Evolutionary conservation across 257 asterid species (phyloP).

Genomic region (Solanum appendiculatum): DNA sequence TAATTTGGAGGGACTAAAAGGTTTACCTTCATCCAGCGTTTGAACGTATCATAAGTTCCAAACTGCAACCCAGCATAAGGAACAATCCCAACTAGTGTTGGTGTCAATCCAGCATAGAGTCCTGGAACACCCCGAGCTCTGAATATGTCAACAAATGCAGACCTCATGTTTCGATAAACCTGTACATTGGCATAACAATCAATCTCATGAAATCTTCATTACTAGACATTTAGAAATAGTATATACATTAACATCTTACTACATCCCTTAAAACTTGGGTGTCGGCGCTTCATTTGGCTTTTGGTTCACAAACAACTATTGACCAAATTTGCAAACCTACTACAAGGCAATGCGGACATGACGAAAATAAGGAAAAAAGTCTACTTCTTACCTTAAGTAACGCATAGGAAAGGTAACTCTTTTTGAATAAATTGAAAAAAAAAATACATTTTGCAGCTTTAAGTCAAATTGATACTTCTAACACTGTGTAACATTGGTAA

Average conservation of each 20-base stretch:
- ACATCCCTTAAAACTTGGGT: not conserved
- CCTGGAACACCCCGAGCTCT: constrained; percentile 66
- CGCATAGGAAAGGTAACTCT: not conserved
- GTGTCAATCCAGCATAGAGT: constrained; percentile 82
- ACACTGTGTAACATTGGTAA: not conserved
- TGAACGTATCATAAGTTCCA: constrained; percentile 91
- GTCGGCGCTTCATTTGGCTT: not conserved
- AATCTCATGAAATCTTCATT: not conserved
- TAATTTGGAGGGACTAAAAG: not conserved
- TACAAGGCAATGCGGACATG: not conserved
- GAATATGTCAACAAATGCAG: constrained; percentile 58
- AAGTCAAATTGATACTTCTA: not conserved
- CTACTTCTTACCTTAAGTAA: not conserved
- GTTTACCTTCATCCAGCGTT: constrained; percentile 76
- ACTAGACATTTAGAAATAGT: not conserved
- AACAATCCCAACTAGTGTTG: constrained; percentile 71
- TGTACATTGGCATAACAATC: constrained; percentile 17
- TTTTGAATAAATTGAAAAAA: not conserved
- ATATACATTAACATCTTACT: not conserved
- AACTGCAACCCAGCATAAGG: constrained; percentile 98
- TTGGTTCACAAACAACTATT: not conserved
- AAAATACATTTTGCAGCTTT: not conserved
- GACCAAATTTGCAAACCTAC: not conserved
- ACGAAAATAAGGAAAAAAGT: not conserved
- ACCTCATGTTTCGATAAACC: constrained; percentile 84